Conservation (phyloP, 23 red algal genomes). For the Gracilariopsis chorda region DNA sequence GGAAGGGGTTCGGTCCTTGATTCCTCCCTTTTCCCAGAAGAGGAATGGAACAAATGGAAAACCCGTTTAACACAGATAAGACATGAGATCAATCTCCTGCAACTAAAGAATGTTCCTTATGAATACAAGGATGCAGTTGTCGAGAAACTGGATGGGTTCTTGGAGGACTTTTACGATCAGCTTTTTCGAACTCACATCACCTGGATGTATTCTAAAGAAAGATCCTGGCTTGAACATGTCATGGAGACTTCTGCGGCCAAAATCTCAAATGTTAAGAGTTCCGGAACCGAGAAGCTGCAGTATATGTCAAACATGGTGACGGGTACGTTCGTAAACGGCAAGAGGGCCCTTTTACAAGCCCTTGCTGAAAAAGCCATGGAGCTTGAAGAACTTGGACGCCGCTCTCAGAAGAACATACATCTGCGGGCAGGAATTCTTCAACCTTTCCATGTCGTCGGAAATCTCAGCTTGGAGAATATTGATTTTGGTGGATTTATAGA, state of each 20-base stretch:
- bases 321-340: background rate
- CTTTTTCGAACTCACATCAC: background rate
- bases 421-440: too few relatives aligned
- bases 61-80: background rate
- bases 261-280: too few relatives aligned
- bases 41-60: slow-evolving; percentile 6
- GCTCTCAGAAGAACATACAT: background rate
- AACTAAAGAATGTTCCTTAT: slow-evolving; percentile 3
- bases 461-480: too few relatives aligned
- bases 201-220: background rate
- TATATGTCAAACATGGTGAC: background rate
- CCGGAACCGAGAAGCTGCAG: background rate
- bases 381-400: background rate
- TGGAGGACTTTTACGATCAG: background rate
- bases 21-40: background rate
- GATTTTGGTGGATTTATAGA: too few relatives aligned
- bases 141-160: background rate
- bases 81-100: background rate
- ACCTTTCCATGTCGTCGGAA: too few relatives aligned
- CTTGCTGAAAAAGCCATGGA: too few relatives aligned
- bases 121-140: background rate
- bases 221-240: background rate
- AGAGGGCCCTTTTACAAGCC: background rate
- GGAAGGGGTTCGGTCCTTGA: too few relatives aligned
- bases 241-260: background rate